A percentile compares a stretch with the other conserved stretches of the same genome.
These are phyloP conservation scores for Aspergillus neotritici DNA, from an alignment of 2,329 filamentous ascomycete species.

Conservation along the genomic window DNA sequence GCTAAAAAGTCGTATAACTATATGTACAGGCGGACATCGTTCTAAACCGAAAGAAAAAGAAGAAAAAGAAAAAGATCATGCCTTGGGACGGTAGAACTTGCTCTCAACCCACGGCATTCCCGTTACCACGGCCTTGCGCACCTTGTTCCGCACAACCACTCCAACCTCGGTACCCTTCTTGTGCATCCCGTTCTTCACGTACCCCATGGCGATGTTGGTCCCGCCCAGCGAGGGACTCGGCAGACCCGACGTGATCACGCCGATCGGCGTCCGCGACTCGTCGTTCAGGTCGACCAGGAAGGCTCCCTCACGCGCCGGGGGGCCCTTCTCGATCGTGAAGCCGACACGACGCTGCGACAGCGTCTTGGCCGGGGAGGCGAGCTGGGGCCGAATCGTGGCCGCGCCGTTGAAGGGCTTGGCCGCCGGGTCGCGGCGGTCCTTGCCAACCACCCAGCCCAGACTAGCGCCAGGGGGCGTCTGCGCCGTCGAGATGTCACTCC, in stretches of 20 bases:
- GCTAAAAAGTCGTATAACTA: background rate
- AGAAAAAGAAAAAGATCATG: slow-evolving; percentile 3
- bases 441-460: slow-evolving; percentile 77
- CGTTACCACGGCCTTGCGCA: slow-evolving; percentile 66
- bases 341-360: slow-evolving; percentile 72
- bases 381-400: slow-evolving; percentile 68
- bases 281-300: slow-evolving; percentile 59
- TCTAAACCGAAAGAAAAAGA: background rate
- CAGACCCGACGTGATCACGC: slow-evolving; percentile 79
- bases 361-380: slow-evolving; percentile 52
- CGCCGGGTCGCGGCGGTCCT: slow-evolving; percentile 57
- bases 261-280: slow-evolving; percentile 60
- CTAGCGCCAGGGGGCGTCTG: slow-evolving; percentile 64
- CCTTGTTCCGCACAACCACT: slow-evolving; percentile 70
- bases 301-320: slow-evolving; percentile 84
- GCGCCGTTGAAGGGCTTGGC: slow-evolving; percentile 77
- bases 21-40: slow-evolving; percentile 5
- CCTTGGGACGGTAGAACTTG: slow-evolving; percentile 59
- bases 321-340: slow-evolving; percentile 68
- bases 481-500: slow-evolving; percentile 85
- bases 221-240: slow-evolving; percentile 74
- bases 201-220: slow-evolving; percentile 95
- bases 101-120: slow-evolving; percentile 85
- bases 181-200: slow-evolving; percentile 73
- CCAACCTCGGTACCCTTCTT: slow-evolving; percentile 78